Evolutionary conservation across 768 basidiomycete species (phyloP).

Genomic region (Brasilioporus rufonigricans): DNA sequence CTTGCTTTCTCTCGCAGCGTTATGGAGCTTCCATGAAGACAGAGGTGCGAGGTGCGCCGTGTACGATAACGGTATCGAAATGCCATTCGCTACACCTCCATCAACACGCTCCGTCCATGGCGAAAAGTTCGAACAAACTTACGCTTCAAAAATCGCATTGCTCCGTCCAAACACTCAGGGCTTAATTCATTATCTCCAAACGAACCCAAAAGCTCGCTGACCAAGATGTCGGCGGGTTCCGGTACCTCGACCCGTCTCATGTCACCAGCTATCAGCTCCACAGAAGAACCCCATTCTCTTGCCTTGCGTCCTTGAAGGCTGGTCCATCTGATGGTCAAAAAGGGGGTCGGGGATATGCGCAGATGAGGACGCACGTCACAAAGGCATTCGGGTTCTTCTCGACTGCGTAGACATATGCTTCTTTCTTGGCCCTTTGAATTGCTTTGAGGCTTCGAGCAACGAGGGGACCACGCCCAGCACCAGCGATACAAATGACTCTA

Average conservation of each 20-base stretch:
- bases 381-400: constrained; percentile 98
- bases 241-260: constrained; percentile 86
- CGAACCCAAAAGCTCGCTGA: constrained; percentile 93
- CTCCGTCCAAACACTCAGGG: constrained; percentile 97
- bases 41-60: constrained; percentile 93
- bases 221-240: constrained; percentile 86
- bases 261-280: constrained; percentile 88
- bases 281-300: constrained; percentile 78
- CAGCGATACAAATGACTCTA: constrained; percentile 88
- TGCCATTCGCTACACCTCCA: constrained; percentile 66
- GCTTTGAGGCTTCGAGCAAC: constrained; percentile 83
- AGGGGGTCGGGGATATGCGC: constrained; percentile 6
- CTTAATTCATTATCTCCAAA: constrained; percentile 99
- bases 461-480: constrained; percentile 92
- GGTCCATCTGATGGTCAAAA: constrained; percentile 15
- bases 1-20: constrained; percentile 68
- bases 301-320: constrained; percentile 84
- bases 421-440: constrained; percentile 58
- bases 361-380: constrained; percentile 71
- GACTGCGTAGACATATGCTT: constrained; percentile 77
- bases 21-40: constrained; percentile 89
- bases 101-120: constrained; percentile 11
- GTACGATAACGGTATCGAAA: constrained; percentile 96
- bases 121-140: constrained; percentile 3
- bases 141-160: constrained; percentile 91